These are phyloP conservation scores for Suillus spraguei DNA, from an alignment of 768 basidiomycete species.

Conservation along the genomic window DNA sequence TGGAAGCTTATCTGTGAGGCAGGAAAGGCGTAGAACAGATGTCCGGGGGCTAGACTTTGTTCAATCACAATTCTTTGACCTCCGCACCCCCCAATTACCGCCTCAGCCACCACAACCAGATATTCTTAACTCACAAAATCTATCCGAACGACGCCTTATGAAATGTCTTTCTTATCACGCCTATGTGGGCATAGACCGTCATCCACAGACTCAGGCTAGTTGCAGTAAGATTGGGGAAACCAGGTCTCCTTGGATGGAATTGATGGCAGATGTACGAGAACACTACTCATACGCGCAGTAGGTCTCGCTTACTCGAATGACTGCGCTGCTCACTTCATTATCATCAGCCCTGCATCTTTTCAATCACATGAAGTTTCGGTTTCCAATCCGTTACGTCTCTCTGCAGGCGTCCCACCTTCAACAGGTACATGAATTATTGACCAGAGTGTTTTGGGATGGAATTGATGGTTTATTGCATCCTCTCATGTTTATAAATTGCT, in stretches of 20 bases:
- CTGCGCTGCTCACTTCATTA: slow-evolving; percentile 8
- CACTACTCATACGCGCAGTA: slow-evolving; percentile 68
- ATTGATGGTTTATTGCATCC: slow-evolving; percentile 58
- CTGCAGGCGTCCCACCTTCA: slow-evolving; percentile 60
- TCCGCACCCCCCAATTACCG: slow-evolving; percentile 33
- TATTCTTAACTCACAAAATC: slow-evolving; percentile 48
- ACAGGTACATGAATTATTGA: slow-evolving; percentile 74
- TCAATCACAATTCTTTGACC: slow-evolving; percentile 16
- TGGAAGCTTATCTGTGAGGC: slow-evolving; percentile 4
- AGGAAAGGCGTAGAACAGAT: slow-evolving; percentile 26
- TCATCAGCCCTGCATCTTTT: slow-evolving; percentile 56
- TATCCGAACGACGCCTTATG: slow-evolving; percentile 66
- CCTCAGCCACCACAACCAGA: slow-evolving; percentile 29
- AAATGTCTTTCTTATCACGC: slow-evolving; percentile 67
- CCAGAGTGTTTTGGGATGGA: slow-evolving; percentile 73
- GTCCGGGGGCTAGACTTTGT: slow-evolving; percentile 9
- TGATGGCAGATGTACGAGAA: slow-evolving; percentile 71
- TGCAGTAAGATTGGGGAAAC: slow-evolving; percentile 76
- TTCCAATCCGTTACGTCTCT: slow-evolving; percentile 65
- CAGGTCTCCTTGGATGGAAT: slow-evolving; percentile 68
- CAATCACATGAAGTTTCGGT: slow-evolving; percentile 41
- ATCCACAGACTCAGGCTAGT: slow-evolving; percentile 40
- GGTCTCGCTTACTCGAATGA: slow-evolving; percentile 23
- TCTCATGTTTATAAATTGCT: slow-evolving; percentile 11
- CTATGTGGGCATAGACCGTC: slow-evolving; percentile 44